Evolutionary conservation across 2,329 filamentous ascomycete genomes (phyloP), one percentile per base, ranked within the genome.

Genomic region (Trichoderma asperellum): DNA sequence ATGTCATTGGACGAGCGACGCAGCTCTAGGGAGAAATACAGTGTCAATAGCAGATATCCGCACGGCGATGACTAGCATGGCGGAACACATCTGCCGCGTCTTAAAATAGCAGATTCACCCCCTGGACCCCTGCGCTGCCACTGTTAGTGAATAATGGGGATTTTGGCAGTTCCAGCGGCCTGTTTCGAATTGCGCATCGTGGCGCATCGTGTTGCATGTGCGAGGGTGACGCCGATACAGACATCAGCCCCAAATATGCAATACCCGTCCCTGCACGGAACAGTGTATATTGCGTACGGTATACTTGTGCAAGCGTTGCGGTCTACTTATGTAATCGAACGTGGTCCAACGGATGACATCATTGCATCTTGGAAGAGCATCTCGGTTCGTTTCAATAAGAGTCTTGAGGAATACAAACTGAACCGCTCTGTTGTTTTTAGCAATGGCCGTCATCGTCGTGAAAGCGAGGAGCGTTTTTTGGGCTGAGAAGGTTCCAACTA

Each of bases 1-100:
- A 71, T 72, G 66, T 72, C 52, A 74, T 74, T 74, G 73, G 73
- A 62, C 27, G 47, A 37, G 53, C 35, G 34, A 27, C 27, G 34
- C 43, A 64, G 40, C 35, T 67, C 64, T 34, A 66, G 64, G 40
- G 64, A 35, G 64, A 21, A 16, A 21, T 21, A 67, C 55, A 49
- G 63, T 67, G 0, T 24, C 2, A 2, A 7, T 12, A 55, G 16
- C 0, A 0, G 14, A 1, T 32, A 24, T 10, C 34, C 6, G 27
- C 62, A 65, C 62, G 3, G 62, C n/a, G 49, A 14, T 40, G 49
- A 56, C 35, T 18, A 32, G 43, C 52, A 43, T 52, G 47, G 21
- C 40, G 16, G 55, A 37, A 18, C 40, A 27, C 4, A 57, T 57
- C 55, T 66, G 40, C 10, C 27, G 55, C 63, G 35, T n/a, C 55